These are phyloP conservation scores for Isoetes taiwanensis DNA, from an alignment of 75 land plant genomes.

Conservation along the genomic window DNA sequence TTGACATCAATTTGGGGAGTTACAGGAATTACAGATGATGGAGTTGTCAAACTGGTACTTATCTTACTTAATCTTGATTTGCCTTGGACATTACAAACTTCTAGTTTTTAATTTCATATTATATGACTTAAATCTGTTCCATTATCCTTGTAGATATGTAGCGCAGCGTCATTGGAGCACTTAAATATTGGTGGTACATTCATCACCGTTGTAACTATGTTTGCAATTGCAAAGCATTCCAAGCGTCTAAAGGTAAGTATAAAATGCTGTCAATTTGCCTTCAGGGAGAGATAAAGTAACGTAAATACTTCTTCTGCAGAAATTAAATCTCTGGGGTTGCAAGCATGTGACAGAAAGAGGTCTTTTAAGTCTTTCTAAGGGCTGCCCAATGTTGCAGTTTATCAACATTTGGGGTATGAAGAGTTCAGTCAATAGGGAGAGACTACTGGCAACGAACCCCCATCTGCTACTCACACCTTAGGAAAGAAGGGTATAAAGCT, in stretches of 20 bases:
- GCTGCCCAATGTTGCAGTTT: conserved; percentile 49
- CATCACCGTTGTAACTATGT: conserved; percentile 63
- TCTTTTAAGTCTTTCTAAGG: conserved; percentile 45
- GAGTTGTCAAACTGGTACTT: conserved; percentile 64
- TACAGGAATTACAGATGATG: conserved; percentile 69
- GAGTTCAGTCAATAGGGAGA: conserved; percentile 40
- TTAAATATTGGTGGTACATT: conserved; percentile 91
- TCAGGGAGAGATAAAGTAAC: too few species aligned
- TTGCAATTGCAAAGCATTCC: conserved; percentile 61
- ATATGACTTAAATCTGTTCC: too few species aligned
- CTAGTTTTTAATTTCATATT: neutral
- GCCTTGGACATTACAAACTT: neutral
- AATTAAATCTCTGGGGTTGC: conserved; percentile 76
- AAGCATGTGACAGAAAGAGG: conserved; percentile 71
- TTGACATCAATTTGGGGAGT: conserved; percentile 78
- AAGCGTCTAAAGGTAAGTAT: conserved; percentile 49
- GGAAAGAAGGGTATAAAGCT: too few species aligned
- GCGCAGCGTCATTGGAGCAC: conserved; percentile 53
- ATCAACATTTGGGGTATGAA: conserved; percentile 77
- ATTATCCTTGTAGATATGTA: conserved; percentile 38
- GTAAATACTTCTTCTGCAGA: conserved; percentile 34
- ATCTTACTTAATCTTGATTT: neutral
- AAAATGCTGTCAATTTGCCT: too few species aligned
- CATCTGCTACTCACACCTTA: conserved; percentile 52
- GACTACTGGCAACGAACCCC: conserved; percentile 47